These are phyloP conservation scores for Globisporangium nunn DNA, from an alignment of 352 stramenopile genomes.

Conservation along the genomic window DNA sequence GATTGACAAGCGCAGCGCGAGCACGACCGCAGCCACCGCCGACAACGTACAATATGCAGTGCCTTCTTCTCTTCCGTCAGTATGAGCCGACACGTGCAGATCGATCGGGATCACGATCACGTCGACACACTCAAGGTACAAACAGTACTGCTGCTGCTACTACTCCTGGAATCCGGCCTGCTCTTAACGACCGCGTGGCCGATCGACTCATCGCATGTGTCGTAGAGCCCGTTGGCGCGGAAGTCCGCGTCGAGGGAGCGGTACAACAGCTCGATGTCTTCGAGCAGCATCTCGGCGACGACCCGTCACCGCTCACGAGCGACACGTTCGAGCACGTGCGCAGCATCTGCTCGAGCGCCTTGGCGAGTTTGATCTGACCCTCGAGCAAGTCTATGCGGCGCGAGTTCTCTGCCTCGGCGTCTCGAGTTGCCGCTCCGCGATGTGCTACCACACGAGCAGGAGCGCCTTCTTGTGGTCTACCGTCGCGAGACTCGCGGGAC, in stretches of 20 bases:
- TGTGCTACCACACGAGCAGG: slow-evolving; percentile 9
- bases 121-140: slow-evolving; percentile 32
- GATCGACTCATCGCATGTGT: slow-evolving; percentile 32
- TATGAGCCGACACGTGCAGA: slow-evolving; percentile 19
- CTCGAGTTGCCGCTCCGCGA: slow-evolving; percentile 8
- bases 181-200: slow-evolving; percentile 33
- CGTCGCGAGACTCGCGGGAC: not conserved
- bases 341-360: slow-evolving; percentile 6
- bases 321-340: slow-evolving; percentile 1
- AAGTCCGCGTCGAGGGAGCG: slow-evolving; percentile 32
- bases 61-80: not conserved
- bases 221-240: slow-evolving; percentile 31
- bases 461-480: slow-evolving; percentile 5
- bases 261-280: slow-evolving; percentile 37
- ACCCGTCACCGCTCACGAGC: not conserved
- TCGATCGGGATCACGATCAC: slow-evolving; percentile 38
- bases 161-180: too few species aligned
- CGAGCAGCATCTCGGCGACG: slow-evolving; percentile 18
- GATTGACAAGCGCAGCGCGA: too few species aligned
- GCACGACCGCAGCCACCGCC: too few species aligned
- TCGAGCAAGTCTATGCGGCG: slow-evolving; percentile 2
- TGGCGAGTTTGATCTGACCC: slow-evolving; percentile 6
- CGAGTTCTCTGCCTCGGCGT: slow-evolving; percentile 7
- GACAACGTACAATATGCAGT: too few species aligned
- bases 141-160: slow-evolving; percentile 21